These are phyloP conservation scores for Penicillium sp. DNA, from an alignment of 2,329 filamentous ascomycete species.

Conservation along the genomic window DNA sequence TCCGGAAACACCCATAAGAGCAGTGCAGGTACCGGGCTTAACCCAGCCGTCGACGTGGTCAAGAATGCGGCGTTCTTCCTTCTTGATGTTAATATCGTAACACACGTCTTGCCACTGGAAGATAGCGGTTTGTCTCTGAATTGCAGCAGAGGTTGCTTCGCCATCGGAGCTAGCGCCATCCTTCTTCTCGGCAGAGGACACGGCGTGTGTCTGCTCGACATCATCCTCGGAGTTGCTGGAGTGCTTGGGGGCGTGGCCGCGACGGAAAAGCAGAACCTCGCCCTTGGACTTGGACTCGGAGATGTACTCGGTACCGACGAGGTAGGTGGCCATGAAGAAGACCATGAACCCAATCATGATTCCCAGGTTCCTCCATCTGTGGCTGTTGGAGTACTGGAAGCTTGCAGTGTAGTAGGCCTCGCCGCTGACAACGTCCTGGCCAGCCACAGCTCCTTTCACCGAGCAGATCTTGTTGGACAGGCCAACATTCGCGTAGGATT, in stretches of 20 bases:
- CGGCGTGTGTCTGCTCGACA: slow-evolving; percentile 25
- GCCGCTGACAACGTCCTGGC: slow-evolving; percentile 55
- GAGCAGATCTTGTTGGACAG: slow-evolving; percentile 55
- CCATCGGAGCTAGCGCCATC: slow-evolving; percentile 27
- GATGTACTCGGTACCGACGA: slow-evolving; percentile 63
- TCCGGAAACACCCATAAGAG: slow-evolving; percentile 84
- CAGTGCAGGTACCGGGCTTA: slow-evolving; percentile 85
- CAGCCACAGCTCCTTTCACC: slow-evolving; percentile 58
- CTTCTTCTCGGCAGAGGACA: slow-evolving; percentile 36
- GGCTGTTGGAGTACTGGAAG: slow-evolving; percentile 57
- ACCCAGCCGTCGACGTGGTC: slow-evolving; percentile 91
- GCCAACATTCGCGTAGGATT: slow-evolving; percentile 38
- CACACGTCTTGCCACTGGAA: slow-evolving; percentile 86
- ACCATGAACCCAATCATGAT: slow-evolving; percentile 65
- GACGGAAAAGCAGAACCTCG: slow-evolving; percentile 72
- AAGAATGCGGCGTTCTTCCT: slow-evolving; percentile 70
- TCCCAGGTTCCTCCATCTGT: slow-evolving; percentile 70
- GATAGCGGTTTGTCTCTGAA: slow-evolving; percentile 68
- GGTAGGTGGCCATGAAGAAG: slow-evolving; percentile 63
- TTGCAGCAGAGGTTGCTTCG: slow-evolving; percentile 38
- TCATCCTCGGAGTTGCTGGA: slow-evolving; percentile 25
- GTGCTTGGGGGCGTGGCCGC: slow-evolving; percentile 58
- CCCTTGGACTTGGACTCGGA: slow-evolving; percentile 71
- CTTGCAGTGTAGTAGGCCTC: slow-evolving; percentile 56
- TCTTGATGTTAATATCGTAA: slow-evolving; percentile 80